A percentile compares a stretch with the other conserved stretches of the same genome.
Evolutionary conservation across 2,329 filamentous ascomycete species (phyloP).

Genomic region (Macrophomina tecta): DNA sequence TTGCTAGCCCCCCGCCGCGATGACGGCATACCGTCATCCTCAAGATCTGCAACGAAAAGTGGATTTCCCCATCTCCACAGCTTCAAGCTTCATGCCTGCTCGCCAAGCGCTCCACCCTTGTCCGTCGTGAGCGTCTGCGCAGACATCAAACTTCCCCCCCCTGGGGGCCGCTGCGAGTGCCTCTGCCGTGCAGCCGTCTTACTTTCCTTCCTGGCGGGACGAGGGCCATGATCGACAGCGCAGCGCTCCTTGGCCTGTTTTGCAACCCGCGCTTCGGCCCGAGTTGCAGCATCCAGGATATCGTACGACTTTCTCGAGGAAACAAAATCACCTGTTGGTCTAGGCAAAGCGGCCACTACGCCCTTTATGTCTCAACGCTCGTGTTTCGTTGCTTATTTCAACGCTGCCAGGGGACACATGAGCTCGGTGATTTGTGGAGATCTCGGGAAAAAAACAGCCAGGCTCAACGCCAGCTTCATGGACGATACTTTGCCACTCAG

Average conservation of each 20-base stretch:
- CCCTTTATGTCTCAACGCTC: neutral
- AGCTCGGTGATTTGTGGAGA: neutral
- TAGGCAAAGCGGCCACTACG: neutral
- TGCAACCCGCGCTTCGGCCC: slow-evolving; percentile 7
- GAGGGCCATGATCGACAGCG: neutral
- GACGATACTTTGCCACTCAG: too few species aligned
- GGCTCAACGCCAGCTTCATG: neutral
- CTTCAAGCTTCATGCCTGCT: slow-evolving; percentile 14
- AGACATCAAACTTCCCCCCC: neutral
- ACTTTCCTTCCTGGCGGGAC: neutral
- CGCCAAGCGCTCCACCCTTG: slow-evolving; percentile 5
- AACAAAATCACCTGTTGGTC: neutral
- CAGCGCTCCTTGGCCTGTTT: neutral
- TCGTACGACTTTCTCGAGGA: neutral
- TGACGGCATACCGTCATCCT: slow-evolving; percentile 8
- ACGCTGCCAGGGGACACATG: neutral
- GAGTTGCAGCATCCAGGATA: neutral
- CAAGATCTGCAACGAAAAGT: slow-evolving; percentile 17
- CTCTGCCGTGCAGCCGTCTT: neutral
- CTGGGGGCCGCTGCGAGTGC: neutral
- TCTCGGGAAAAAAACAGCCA: too few species aligned
- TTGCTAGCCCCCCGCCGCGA: neutral
- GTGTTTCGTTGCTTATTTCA: neutral
- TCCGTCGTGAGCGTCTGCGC: neutral
- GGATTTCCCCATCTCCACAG: slow-evolving; percentile 24